Evolutionary conservation across 2,329 filamentous ascomycete species (phyloP), one percentile per base, ranked within the genome.

Genomic region (Dichotomopilus funicola): DNA sequence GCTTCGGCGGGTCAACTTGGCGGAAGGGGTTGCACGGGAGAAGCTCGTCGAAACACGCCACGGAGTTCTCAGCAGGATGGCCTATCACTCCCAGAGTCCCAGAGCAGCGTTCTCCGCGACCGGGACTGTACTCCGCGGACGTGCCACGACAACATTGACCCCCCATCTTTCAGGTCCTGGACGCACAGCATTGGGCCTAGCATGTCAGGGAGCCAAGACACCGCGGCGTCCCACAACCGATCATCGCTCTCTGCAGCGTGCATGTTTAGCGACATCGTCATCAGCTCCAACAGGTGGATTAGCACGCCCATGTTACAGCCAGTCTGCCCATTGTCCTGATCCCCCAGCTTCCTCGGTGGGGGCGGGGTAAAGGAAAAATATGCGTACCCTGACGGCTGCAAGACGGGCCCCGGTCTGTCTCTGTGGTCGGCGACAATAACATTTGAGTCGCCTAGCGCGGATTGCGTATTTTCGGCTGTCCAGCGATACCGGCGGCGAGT

Each of bases 381-480:
- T 27, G 37, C 10, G 36, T 43, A 41, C 55, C 42, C 46, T 53
- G 13, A 19, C 19, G 50, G 47, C 36, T 50, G 34, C 13, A 35
- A 45, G 33, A 31, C 35, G 33, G 44, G n/a, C 3, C 8, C 12
- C 6, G 2, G 5, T 36, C 33, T 36, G 8, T 6, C 34, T 13
- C n/a, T 13, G 27, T 36, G n/a, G 8, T 42, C 33, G 37, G 11
- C 36, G 33, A 47, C 40, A 51, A 33, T 37, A 41, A 38, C 49
- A 34, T 12, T 37, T 37, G 19, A 10, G 11, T 48, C 48, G 48
- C 51, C 49, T 57, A 54, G 47, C 55, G 51, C 55, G 51, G 55
- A 54, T 51, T 51, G 42, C 48, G 33, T 41, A n/a, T 49, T 44
- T 31, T 19, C 8, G 42, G 9, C 9, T 45, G 4, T 27, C 19